Conservation (phyloP, 2,329 filamentous ascomycete species). For the Pseudogymnoascus sp. region DNA sequence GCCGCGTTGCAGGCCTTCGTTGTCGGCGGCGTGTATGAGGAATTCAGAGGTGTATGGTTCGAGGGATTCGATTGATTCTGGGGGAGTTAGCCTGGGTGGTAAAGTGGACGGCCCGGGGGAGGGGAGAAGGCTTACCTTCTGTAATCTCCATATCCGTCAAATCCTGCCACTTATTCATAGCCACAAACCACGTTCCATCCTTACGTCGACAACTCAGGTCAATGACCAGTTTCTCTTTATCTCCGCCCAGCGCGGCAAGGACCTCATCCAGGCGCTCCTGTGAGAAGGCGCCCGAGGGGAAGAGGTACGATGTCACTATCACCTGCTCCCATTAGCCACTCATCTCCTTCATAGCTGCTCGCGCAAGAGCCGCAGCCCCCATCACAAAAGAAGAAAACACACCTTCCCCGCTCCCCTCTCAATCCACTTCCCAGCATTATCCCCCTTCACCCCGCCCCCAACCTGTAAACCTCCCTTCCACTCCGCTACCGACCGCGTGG, state of each 20-base stretch:
- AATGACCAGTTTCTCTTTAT: constrained; percentile 78
- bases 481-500: constrained; percentile 62
- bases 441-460: constrained; percentile 84
- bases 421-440: constrained; percentile 81
- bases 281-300: constrained; percentile 76
- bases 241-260: constrained; percentile 61
- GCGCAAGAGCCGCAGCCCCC: neutral
- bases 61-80: constrained; percentile 71
- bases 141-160: constrained; percentile 94
- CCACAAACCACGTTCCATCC: constrained; percentile 78
- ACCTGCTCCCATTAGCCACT: constrained; percentile 50
- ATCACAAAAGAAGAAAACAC: constrained; percentile 19
- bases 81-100: neutral
- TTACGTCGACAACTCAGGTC: constrained; percentile 84
- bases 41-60: constrained; percentile 96
- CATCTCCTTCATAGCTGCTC: neutral
- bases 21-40: constrained; percentile 92
- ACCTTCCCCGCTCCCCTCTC: constrained; percentile 85
- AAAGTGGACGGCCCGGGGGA: neutral
- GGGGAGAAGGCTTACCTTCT: constrained; percentile 49
- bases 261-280: constrained; percentile 67
- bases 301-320: constrained; percentile 93
- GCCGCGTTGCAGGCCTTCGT: constrained; percentile 85
- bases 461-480: constrained; percentile 82
- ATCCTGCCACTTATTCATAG: constrained; percentile 98